Evolutionary conservation across 169 alveolate genomes (phyloP).

Genomic region (Plasmodium gaboni): DNA sequence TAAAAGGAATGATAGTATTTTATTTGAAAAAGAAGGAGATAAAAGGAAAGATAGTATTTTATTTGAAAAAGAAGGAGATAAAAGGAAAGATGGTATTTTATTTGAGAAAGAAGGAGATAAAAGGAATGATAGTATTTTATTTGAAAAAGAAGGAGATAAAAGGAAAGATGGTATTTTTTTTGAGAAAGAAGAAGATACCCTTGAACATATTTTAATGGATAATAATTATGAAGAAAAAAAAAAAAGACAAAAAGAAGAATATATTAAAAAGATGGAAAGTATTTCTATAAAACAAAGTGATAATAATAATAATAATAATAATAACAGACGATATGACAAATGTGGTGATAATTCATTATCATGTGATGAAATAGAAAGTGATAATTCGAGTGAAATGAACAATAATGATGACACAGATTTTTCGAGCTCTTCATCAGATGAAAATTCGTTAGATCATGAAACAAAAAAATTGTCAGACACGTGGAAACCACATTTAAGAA

Average conservation of each 20-base stretch:
- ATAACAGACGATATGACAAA: background rate
- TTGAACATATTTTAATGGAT: background rate
- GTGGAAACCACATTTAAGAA: conserved; percentile 65
- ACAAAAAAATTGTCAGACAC: conserved; percentile 62
- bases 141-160: conserved; percentile 34
- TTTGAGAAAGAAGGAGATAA: conserved; percentile 13
- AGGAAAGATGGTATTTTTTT: background rate
- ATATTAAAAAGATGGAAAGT: conserved; percentile 2
- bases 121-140: background rate
- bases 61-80: conserved; percentile 7
- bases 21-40: too few relatives aligned
- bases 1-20: too few relatives aligned
- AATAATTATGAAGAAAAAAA: background rate
- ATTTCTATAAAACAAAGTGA: background rate
- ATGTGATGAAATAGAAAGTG: background rate
- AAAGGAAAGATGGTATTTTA: conserved; percentile 14
- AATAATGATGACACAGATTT: conserved; percentile 18
- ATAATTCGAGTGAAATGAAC: background rate
- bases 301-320: background rate
- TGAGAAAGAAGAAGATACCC: background rate
- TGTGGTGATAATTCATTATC: background rate
- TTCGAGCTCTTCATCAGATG: conserved; percentile 23
- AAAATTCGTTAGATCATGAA: background rate
- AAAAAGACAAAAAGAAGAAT: background rate
- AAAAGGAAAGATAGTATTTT: too few relatives aligned